Evolutionary conservation across 2,329 filamentous ascomycete genomes (phyloP), one percentile per base, ranked within the genome.

Genomic region (Aspergillus bombycis): DNA sequence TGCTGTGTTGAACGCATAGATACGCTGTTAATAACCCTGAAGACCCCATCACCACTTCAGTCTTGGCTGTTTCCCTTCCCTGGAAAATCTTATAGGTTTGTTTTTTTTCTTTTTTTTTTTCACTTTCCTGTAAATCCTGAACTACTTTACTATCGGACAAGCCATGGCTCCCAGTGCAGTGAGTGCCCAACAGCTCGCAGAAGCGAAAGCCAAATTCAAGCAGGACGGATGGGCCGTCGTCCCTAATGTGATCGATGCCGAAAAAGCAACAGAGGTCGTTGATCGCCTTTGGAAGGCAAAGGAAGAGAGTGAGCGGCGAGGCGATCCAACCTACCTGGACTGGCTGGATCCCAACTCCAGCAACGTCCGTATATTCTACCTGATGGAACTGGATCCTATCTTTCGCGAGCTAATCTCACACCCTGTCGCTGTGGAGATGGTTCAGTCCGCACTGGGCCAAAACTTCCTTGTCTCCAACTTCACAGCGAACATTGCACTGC

Each of bases 381-480:
- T 60, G 19, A 43, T 55, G 36, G 58, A 60, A 41, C 50, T 60
- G 23, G 58, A 60, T 28, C 26, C 48, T 6, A 32, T 60, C 19
- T 60, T 60, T n/a, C 58, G 58, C 38, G 36, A 60, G n/a, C 36
- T 60, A 26, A 43, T 60, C 36, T 30, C 58, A n/a, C 58, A 60
- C 28, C 58, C 58, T 4, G 41, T 41, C 10, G 58, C 48, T n/a
- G 41, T 60, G 28, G 58, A 60, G 50, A 60, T 60, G 58, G 50
- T 55, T 8, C 34, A 54, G 1, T 54, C 50, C 2, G 58, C 41
- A 12, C 30, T 60, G n/a, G 58, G 58, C n/a, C 36, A 60, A 30
- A 55, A 55, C 48, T 60, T 60, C 21, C 58, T 60, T n/a, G 38
- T 60, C 38, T 55, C 48, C 1, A 60, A 60, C 28, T 60, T 55